Percentiles rank a stretch among this genome's conserved stretches.
Evolutionary conservation across 1,284 basidiomycete genomes (phyloP).

Genomic region (Bjerkandera adusta): DNA sequence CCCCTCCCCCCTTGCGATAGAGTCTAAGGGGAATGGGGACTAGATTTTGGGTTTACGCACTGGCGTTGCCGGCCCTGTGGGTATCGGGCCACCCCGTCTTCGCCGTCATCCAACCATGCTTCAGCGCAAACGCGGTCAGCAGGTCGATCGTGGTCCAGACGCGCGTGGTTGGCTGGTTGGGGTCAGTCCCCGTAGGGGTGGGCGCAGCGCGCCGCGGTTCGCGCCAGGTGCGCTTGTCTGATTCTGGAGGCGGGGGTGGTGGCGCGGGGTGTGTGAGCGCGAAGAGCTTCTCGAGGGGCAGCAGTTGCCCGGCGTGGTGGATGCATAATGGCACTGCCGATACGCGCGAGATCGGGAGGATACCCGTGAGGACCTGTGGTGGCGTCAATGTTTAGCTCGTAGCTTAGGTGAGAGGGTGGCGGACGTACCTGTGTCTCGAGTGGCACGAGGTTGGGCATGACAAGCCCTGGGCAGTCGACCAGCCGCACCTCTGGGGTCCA

Average conservation of each 20-base stretch:
- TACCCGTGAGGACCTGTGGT: conserved; percentile 66
- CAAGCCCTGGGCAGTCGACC: conserved; percentile 84
- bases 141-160: conserved; percentile 82
- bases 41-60: conserved; percentile 47
- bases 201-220: conserved; percentile 38
- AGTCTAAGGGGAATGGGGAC: conserved; percentile 8
- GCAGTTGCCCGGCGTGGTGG: conserved; percentile 60
- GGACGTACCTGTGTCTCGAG: conserved; percentile 74
- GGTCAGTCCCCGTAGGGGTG: conserved; percentile 12
- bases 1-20: conserved; percentile 14
- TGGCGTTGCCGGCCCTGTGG: conserved; percentile 84
- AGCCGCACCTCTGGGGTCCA: conserved; percentile 82
- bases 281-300: conserved; percentile 79
- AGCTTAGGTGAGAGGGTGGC: neutral
- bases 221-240: conserved; percentile 75
- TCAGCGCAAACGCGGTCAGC: conserved; percentile 71
- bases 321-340: conserved; percentile 79
- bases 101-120: conserved; percentile 85
- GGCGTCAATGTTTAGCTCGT: too few species aligned
- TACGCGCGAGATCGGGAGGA: conserved; percentile 87
- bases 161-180: conserved; percentile 19
- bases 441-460: conserved; percentile 76
- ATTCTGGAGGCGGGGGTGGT: conserved; percentile 30
- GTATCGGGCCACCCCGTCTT: conserved; percentile 86
- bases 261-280: conserved; percentile 52